Percentiles rank a stretch among this genome's conserved stretches.
These are phyloP conservation scores for Aspergillus proliferans DNA, from an alignment of 2,329 filamentous ascomycete genomes.

Conservation along the genomic window DNA sequence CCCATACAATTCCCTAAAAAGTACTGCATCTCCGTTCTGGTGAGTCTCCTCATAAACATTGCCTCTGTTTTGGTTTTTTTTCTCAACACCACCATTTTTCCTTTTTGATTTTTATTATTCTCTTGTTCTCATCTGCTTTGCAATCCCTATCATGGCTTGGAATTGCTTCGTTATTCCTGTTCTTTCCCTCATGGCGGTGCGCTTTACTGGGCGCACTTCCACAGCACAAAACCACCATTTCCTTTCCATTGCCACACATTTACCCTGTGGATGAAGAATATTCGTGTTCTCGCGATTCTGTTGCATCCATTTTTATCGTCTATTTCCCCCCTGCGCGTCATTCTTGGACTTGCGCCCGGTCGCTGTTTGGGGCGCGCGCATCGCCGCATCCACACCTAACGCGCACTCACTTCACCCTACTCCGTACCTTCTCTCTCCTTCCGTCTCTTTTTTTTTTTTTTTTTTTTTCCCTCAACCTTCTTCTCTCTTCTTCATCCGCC, in stretches of 20 bases:
- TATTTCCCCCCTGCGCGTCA: neutral
- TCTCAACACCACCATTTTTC: conserved; percentile 22
- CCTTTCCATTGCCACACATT: conserved; percentile 4
- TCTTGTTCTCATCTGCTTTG: conserved; percentile 1
- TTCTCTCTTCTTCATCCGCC: conserved; percentile 4
- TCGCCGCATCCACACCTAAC: conserved; percentile 5
- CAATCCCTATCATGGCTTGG: conserved; percentile 9
- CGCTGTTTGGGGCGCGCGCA: conserved; percentile 14
- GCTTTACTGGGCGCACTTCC: conserved; percentile 18
- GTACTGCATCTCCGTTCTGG: conserved; percentile 33
- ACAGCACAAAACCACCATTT: neutral
- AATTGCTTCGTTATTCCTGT: conserved; percentile 11
- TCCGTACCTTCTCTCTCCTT: conserved; percentile 7
- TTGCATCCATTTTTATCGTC: conserved; percentile 6
- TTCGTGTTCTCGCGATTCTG: conserved; percentile 5
- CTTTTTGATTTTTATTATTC: conserved; percentile 17
- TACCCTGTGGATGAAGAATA: neutral
- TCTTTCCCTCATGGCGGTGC: conserved; percentile 19
- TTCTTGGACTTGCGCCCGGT: conserved; percentile 17
- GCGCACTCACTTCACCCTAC: conserved; percentile 6
- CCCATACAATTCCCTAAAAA: conserved; percentile 33
- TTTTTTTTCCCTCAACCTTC: neutral
- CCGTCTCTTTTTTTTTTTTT: conserved; percentile 4
- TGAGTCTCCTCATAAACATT: conserved; percentile 30
- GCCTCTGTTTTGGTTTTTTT: conserved; percentile 12